Conservation (phyloP, 2,329 filamentous ascomycete species). For the Epicoccum sorghinum region DNA sequence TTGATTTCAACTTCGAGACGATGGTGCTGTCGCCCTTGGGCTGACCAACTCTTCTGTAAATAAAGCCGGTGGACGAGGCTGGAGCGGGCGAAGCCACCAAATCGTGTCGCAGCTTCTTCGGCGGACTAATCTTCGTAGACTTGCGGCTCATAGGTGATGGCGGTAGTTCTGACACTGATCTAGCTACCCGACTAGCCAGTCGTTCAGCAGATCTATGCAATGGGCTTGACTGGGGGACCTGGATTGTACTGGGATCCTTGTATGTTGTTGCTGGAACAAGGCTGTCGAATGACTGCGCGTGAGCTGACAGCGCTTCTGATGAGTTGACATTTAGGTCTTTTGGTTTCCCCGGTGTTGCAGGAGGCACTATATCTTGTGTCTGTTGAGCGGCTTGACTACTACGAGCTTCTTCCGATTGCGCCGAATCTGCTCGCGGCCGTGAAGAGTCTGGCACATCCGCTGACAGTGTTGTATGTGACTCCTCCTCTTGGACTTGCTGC, state of each 20-base stretch:
- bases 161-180: neutral
- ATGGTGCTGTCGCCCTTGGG: slow-evolving; percentile 13
- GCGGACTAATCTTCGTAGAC: neutral
- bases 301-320: neutral
- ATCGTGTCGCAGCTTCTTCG: slow-evolving; percentile 14
- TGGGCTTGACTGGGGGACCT: slow-evolving; percentile 9
- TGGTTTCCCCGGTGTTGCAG: neutral
- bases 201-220: slow-evolving; percentile 20
- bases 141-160: neutral
- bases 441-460: slow-evolving; percentile 4
- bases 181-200: slow-evolving; percentile 1
- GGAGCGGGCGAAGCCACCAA: slow-evolving; percentile 30
- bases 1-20: slow-evolving; percentile 22
- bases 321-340: neutral
- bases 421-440: slow-evolving; percentile 17
- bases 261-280: slow-evolving; percentile 17
- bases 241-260: slow-evolving; percentile 7
- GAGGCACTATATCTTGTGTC: neutral
- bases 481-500: neutral
- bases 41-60: slow-evolving; percentile 30
- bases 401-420: slow-evolving; percentile 13
- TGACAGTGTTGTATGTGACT: neutral
- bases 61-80: slow-evolving; percentile 35
- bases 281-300: slow-evolving; percentile 7
- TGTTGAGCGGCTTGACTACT: slow-evolving; percentile 9